These are phyloP conservation scores for Trichoderma gamsii DNA, from an alignment of 495 filamentous ascomycete species.

Conservation along the genomic window DNA sequence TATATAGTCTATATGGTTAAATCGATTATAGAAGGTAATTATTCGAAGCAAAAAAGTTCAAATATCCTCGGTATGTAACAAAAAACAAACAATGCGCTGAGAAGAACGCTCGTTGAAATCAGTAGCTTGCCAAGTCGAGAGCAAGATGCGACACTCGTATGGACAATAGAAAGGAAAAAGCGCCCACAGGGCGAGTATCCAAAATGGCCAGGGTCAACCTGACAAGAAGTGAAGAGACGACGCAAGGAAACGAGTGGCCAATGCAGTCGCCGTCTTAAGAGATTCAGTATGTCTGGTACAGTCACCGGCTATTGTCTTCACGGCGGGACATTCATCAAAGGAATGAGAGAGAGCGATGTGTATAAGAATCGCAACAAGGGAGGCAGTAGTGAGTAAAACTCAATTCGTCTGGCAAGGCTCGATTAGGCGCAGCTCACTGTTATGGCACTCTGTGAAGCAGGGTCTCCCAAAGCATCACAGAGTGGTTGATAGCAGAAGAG, in stretches of 20 bases:
- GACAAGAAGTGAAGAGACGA: constrained; percentile 37
- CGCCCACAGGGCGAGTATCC: constrained; percentile 19
- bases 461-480: neutral
- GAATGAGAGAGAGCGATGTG: neutral
- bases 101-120: neutral
- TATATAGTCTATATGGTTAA: neutral
- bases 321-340: constrained; percentile 5
- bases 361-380: neutral
- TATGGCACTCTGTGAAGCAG: constrained; percentile 3
- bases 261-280: neutral
- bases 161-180: constrained; percentile 19
- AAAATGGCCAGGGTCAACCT: constrained; percentile 48
- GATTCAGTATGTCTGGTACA: neutral
- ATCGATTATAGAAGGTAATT: neutral
- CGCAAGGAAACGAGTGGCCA: neutral
- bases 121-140: neutral
- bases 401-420: neutral
- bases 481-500: neutral
- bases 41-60: neutral
- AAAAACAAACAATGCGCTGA: neutral
- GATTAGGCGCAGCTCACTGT: neutral
- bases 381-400: neutral
- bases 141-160: neutral
- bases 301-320: neutral
- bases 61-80: neutral